Percentiles rank a stretch among this genome's conserved stretches.
Evolutionary conservation across 768 basidiomycete genomes (phyloP).

Genomic region (Lactarius hatsudake): DNA sequence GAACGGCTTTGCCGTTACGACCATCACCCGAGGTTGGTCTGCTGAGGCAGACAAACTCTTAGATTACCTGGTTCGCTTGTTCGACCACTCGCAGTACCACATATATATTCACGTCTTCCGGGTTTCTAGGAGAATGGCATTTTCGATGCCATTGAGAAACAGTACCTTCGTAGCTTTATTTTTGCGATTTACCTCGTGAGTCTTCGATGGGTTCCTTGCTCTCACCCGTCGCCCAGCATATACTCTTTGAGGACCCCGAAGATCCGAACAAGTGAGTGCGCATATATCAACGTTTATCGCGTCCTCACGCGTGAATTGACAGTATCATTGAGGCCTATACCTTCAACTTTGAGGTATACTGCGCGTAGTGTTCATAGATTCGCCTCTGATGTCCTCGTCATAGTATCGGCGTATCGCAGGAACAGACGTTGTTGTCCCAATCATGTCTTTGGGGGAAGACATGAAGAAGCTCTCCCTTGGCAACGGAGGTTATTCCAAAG

Average conservation of each 20-base stretch:
- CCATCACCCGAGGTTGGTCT: constrained; percentile 71
- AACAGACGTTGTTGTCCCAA: constrained; percentile 55
- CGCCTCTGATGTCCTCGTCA: background rate
- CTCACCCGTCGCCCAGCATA: constrained; percentile 10
- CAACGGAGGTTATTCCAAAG: constrained; percentile 36
- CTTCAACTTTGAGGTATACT: constrained; percentile 66
- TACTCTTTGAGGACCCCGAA: constrained; percentile 59
- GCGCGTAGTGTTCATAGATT: background rate
- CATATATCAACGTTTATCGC: constrained; percentile 32
- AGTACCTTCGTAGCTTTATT: constrained; percentile 81
- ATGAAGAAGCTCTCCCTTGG: constrained; percentile 50
- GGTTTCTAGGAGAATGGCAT: constrained; percentile 74
- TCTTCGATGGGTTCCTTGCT: constrained; percentile 17
- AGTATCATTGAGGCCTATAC: constrained; percentile 89
- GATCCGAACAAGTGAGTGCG: constrained; percentile 75
- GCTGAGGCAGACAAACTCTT: constrained; percentile 80
- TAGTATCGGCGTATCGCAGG: constrained; percentile 73
- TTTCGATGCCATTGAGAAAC: constrained; percentile 81
- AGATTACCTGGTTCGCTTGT: constrained; percentile 64
- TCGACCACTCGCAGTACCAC: constrained; percentile 24
- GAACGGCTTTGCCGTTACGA: constrained; percentile 71
- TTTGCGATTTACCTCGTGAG: constrained; percentile 81
- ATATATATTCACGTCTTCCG: background rate
- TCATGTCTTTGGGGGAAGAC: constrained; percentile 70
- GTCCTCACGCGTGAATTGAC: constrained; percentile 11